These are phyloP conservation scores for Moesziomyces antarcticus DNA, from an alignment of 1,284 basidiomycete species.

Conservation along the genomic window DNA sequence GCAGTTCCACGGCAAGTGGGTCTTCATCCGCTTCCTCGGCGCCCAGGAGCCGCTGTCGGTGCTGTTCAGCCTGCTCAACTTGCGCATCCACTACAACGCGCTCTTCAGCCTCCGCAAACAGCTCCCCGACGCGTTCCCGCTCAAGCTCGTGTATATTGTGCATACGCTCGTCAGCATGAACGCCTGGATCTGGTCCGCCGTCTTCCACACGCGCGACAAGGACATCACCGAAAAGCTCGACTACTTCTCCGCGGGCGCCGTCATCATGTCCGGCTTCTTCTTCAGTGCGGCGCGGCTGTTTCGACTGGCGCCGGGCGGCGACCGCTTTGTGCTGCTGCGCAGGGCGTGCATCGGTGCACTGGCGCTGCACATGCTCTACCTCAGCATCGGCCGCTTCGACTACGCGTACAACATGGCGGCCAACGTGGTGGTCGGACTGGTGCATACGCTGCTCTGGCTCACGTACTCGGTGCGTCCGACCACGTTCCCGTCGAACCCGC, in stretches of 20 bases:
- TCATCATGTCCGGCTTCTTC: constrained; percentile 78
- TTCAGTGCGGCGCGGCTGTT: constrained; percentile 67
- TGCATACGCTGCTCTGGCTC: constrained; percentile 84
- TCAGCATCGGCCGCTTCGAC: constrained; percentile 82
- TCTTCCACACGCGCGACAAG: constrained; percentile 92
- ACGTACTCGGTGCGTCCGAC: constrained; percentile 52
- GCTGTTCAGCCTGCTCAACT: constrained; percentile 85
- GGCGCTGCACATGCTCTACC: constrained; percentile 77
- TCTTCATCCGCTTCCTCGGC: constrained; percentile 74
- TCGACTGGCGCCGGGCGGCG: constrained; percentile 52
- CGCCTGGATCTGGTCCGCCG: constrained; percentile 90
- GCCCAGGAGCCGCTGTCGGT: constrained; percentile 92
- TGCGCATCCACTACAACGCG: constrained; percentile 71
- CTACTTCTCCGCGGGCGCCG: constrained; percentile 91
- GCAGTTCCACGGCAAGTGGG: constrained; percentile 83
- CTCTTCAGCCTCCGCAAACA: constrained; percentile 42
- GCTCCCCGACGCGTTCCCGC: constrained; percentile 65
- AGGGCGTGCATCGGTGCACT: constrained; percentile 50
- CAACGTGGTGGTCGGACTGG: constrained; percentile 79
- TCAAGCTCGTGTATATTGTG: constrained; percentile 77
- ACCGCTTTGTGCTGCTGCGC: constrained; percentile 36
- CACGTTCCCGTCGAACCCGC: constrained; percentile 38
- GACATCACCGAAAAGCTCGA: constrained; percentile 88
- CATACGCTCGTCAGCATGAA: constrained; percentile 83
- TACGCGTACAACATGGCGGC: constrained; percentile 94